phyloP scores from a whole-genome alignment of 805 yeast genomes.

The Candida khao-thaluensis region DNA sequence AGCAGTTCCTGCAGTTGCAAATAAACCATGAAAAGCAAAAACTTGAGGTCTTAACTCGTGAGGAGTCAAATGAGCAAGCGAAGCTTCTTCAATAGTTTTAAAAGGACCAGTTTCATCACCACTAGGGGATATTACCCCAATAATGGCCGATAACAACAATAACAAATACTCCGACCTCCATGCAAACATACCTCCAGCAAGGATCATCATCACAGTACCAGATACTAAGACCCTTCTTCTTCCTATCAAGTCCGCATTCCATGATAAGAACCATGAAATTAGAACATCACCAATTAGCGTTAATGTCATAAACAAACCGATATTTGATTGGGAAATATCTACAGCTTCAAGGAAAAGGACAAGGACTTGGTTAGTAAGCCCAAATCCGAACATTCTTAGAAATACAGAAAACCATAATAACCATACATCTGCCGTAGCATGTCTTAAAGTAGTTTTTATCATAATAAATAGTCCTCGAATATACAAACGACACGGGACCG shows the following conservation, averaged over 20 bases:
- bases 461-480: slow-evolving; percentile 17
- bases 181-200: slow-evolving; percentile 68
- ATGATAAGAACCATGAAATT: slow-evolving; percentile 67
- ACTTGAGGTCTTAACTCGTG: slow-evolving; percentile 63
- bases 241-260: slow-evolving; percentile 74
- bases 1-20: slow-evolving; percentile 72
- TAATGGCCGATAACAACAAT: slow-evolving; percentile 65
- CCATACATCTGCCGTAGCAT: slow-evolving; percentile 52
- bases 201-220: slow-evolving; percentile 67
- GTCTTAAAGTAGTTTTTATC: slow-evolving; percentile 10
- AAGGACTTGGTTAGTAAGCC: slow-evolving; percentile 75
- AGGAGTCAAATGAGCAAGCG: slow-evolving; percentile 76
- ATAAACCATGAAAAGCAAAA: slow-evolving; percentile 70
- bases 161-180: slow-evolving; percentile 50
- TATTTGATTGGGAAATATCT: slow-evolving; percentile 52
- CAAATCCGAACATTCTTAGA: slow-evolving; percentile 70
- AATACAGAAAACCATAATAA: slow-evolving; percentile 69
- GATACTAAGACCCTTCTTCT: slow-evolving; percentile 59
- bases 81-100: slow-evolving; percentile 79
- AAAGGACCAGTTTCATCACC: slow-evolving; percentile 93
- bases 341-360: slow-evolving; percentile 62
- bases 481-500: no score
- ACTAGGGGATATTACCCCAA: slow-evolving; percentile 86
- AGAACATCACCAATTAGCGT: slow-evolving; percentile 78
- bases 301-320: slow-evolving; percentile 79